Evolutionary conservation across 257 asterid genomes (phyloP), one percentile per base, ranked within the genome.

Genomic region (Lantana camara): DNA sequence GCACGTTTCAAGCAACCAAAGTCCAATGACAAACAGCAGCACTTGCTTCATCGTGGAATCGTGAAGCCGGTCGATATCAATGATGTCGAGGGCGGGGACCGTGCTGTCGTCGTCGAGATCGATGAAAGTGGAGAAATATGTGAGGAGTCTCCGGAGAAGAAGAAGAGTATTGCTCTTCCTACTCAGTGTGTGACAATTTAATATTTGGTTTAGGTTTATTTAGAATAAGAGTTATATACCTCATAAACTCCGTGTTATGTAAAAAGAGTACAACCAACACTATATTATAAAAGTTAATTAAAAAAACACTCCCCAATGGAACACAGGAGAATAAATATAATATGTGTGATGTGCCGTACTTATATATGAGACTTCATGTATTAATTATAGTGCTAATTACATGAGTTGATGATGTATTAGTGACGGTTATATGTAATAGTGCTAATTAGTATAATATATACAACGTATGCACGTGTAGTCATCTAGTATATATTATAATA

Each of bases 21-120:
- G 9, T 38, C 70, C 7, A 14, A 51, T 1, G 77, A 72, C 7
- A 35, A 57, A 29, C 70, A 64, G 3, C 77, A 63, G 29, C 85
- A 69, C 45, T 9, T 80, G 35, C 77, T 83, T 48, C 95, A 76
- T 22, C 83, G 82, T 0, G 94, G 91, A 30, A 60, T 65, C 0
- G 91, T 85, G 53, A 83, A 77, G 19, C 94, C 95, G 4, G 71
- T 82, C 7, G 21, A 67, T 15, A 71, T 77, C 2, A 56, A 7
- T 9, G 44, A 1, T n/a, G 53, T 1, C 15, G 55, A 20, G 15
- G 73, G 3, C 30, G 51, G 6, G 0, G 79, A 64, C 24, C 51
- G 29, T 0, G 71, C 76, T 11, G 80, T 67, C 22, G 64, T 78
- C 27, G 74, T 60, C 34, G 57, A 85, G 29, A 69, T 80, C 32